Base-by-base conservation (phyloP, 805 yeast species). In the Yarrowia keelungensis region DNA sequence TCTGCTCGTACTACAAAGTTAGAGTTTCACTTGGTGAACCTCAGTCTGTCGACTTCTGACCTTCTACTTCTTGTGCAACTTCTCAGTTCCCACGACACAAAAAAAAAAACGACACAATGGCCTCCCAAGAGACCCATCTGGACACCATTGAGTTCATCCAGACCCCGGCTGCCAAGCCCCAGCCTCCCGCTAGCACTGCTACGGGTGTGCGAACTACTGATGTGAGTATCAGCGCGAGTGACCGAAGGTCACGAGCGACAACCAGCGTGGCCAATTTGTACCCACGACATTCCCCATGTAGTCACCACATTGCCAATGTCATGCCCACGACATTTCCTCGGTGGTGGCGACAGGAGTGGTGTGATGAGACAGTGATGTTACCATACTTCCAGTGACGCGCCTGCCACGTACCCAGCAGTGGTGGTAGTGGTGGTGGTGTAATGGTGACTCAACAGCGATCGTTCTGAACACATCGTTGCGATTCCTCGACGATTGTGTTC, bases 81-180 rank as follows among this genome's bases (percentile, higher is more conserved):
- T 36, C 51, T 36, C 51, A 22, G 56, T 32, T 35, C 56, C 43
- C 38, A 32, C 39, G 5, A 45, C 42, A 9, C 39, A 5, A 7
- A 26, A 3, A 26, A 26, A 26, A 26, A 26, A 26, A 26, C 32
- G 7, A 22, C 50, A 45, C 41, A 59, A 59, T 59, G 65, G 65
- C 65, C 51, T 42, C 50, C 65, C 50, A 59, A 38, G 67, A 65
- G 45, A n/a, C 61, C 38, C 61, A 65, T 35, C 56, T 65, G 50
- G 68, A 53, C 62, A 19, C 51, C 69, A 74, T 85, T 73, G 84
- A 84, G 74, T 89, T 86, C 78, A 83, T 83, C 75, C 81, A 84
- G 74, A 89, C 94, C 15, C 92, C 92, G 3, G 74, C 78, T 35
- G 84, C 85, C 14, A 71, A 79, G n/a, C 73, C 80, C 38, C 82